These are phyloP conservation scores for Coemansia sp. DNA, from an alignment of 192 early-diverging fungal species.

Conservation along the genomic window DNA sequence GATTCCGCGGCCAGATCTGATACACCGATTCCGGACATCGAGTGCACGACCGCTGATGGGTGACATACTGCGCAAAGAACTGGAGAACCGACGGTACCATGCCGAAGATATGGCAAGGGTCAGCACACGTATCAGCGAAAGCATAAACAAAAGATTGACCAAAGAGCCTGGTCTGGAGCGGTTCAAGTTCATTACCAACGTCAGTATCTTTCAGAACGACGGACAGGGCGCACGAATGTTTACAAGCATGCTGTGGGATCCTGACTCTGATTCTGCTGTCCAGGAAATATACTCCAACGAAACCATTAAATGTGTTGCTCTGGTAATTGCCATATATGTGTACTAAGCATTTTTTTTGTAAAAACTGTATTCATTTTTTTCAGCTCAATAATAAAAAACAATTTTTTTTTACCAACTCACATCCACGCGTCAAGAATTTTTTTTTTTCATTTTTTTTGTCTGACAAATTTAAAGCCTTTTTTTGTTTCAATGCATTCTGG, in stretches of 20 bases:
- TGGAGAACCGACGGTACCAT: slow-evolving; percentile 19
- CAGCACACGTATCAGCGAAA: slow-evolving; percentile 22
- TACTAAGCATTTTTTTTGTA: slow-evolving; percentile 11
- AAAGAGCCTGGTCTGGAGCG: slow-evolving; percentile 29
- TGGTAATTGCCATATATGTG: slow-evolving; percentile 27
- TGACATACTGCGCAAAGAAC: slow-evolving; percentile 28
- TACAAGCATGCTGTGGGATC: slow-evolving; percentile 27
- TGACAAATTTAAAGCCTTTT: slow-evolving; percentile 1
- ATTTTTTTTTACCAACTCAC: not conserved
- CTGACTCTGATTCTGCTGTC: slow-evolving; percentile 19
- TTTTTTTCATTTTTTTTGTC: slow-evolving; percentile 6
- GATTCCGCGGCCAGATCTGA: slow-evolving; percentile 13
- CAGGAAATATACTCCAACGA: slow-evolving; percentile 28
- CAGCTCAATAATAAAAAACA: not conserved
- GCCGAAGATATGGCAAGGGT: slow-evolving; percentile 19
- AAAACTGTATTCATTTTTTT: not conserved
- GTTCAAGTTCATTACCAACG: slow-evolving; percentile 44
- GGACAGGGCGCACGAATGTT: slow-evolving; percentile 46
- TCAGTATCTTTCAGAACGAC: slow-evolving; percentile 32
- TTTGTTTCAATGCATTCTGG: not conserved
- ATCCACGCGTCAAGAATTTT: slow-evolving; percentile 7
- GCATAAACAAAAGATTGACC: slow-evolving; percentile 24
- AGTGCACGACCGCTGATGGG: slow-evolving; percentile 13
- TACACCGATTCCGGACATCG: slow-evolving; percentile 31
- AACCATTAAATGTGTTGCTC: slow-evolving; percentile 27